These are phyloP conservation scores for Penicillium aurantiogriseum DNA, from an alignment of 2,329 filamentous ascomycete species.

Conservation along the genomic window DNA sequence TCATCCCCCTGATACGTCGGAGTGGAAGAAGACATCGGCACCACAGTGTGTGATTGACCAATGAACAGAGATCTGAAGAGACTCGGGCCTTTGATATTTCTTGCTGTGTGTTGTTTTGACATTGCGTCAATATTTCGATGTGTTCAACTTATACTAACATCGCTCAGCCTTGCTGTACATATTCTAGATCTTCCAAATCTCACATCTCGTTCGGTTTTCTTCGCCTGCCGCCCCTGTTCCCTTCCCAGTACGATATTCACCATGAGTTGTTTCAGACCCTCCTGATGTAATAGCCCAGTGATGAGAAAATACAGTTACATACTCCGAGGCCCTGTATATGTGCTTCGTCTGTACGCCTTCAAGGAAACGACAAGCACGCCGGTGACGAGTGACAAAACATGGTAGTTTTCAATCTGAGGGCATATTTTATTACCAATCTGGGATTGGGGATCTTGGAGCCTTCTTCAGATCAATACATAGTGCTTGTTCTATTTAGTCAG, in stretches of 20 bases:
- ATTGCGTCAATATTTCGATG: background rate
- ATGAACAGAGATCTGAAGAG: conserved; percentile 51
- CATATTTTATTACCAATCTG: background rate
- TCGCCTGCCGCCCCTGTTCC: background rate
- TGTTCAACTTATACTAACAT: conserved; percentile 1
- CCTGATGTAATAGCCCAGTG: conserved; percentile 17
- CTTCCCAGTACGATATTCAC: background rate
- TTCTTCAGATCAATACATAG: background rate
- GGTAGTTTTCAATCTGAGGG: conserved; percentile 16
- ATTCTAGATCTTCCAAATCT: background rate
- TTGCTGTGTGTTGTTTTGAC: background rate
- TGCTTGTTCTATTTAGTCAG: background rate
- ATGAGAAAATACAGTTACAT: conserved; percentile 24
- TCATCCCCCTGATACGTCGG: conserved; percentile 33
- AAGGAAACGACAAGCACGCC: conserved; percentile 20
- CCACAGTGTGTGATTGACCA: conserved; percentile 41
- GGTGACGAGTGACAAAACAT: conserved; percentile 12
- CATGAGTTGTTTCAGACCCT: background rate
- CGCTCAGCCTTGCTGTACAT: background rate
- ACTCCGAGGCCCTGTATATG: conserved; percentile 25
- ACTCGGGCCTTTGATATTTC: conserved; percentile 10
- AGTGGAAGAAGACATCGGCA: conserved; percentile 40
- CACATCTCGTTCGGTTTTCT: background rate
- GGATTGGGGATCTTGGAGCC: background rate
- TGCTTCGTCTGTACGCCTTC: conserved; percentile 30